A percentile compares a stretch with the other conserved stretches of the same genome.
Conservation (phyloP, 2,329 filamentous ascomycete genomes). For the Lachnellula arida region DNA sequence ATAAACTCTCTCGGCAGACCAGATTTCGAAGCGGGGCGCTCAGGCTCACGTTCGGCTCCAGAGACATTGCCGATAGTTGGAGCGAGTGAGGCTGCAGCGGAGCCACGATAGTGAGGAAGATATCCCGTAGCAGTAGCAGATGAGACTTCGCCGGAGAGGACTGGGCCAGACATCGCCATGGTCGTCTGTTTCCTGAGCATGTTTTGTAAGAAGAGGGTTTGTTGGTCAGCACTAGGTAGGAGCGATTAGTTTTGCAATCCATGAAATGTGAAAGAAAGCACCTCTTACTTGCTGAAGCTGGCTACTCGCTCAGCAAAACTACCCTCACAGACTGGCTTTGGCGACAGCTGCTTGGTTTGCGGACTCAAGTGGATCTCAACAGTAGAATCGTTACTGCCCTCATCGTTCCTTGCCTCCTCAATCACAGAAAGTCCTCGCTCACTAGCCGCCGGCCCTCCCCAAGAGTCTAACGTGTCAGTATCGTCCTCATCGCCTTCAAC, state of each 20-base stretch:
- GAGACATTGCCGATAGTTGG: constrained; percentile 20
- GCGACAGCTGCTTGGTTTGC: constrained; percentile 10
- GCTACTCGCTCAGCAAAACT: constrained; percentile 24
- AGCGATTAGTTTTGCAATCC: not conserved
- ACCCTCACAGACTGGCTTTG: constrained; percentile 9
- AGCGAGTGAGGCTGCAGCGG: constrained; percentile 30
- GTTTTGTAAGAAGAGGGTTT: constrained; percentile 30
- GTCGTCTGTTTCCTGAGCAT: constrained; percentile 27
- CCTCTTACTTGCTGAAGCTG: constrained; percentile 23
- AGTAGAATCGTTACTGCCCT: constrained; percentile 15
- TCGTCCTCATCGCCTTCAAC: constrained; percentile 11
- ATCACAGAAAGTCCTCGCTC: constrained; percentile 1
- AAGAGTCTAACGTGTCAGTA: constrained; percentile 14
- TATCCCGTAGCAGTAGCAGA: constrained; percentile 31
- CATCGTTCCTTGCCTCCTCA: constrained; percentile 1
- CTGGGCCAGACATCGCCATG: constrained; percentile 22
- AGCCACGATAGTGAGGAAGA: constrained; percentile 31
- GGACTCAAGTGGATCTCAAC: constrained; percentile 19
- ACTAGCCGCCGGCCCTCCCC: constrained; percentile 8
- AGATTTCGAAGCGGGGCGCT: constrained; percentile 7
- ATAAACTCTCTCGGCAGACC: constrained; percentile 1
- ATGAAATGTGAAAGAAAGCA: not conserved
- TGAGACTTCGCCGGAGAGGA: constrained; percentile 28
- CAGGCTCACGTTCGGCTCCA: constrained; percentile 6
- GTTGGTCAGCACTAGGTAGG: constrained; percentile 24